Conservation (phyloP, 1,284 basidiomycete genomes). For the Boletus semigastroideus region DNA sequence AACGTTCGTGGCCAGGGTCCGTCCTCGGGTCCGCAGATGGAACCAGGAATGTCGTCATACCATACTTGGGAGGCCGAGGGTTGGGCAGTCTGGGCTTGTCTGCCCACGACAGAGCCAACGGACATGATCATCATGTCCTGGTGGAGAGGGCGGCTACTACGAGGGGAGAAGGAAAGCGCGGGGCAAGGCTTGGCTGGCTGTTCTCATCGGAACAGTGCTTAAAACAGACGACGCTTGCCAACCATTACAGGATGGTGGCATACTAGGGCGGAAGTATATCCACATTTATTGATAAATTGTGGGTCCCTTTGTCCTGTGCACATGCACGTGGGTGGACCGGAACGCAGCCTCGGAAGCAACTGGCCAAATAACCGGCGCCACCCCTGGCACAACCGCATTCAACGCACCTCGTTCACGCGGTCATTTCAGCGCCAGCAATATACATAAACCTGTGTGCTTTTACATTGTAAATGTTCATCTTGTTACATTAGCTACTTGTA, state of each 20-base stretch:
- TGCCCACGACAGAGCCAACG: conserved; percentile 16
- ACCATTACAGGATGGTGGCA: conserved; percentile 21
- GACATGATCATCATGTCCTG: conserved; percentile 23
- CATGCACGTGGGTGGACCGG: conserved; percentile 24
- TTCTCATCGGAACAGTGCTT: conserved; percentile 13
- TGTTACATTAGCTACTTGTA: conserved; percentile 27
- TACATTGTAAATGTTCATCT: conserved; percentile 4
- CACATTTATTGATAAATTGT: conserved; percentile 28
- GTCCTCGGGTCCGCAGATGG: conserved; percentile 56
- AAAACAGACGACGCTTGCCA: conserved; percentile 33
- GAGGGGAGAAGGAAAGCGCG: neutral
- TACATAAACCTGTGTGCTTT: conserved; percentile 13
- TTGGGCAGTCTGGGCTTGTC: conserved; percentile 32
- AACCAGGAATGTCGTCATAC: conserved; percentile 55
- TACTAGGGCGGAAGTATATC: conserved; percentile 20
- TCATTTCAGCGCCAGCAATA: conserved; percentile 20
- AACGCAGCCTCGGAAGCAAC: conserved; percentile 6
- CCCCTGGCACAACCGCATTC: conserved; percentile 12
- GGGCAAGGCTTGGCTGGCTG: conserved; percentile 3
- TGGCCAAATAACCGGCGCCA: conserved; percentile 16
- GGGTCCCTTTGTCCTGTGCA: conserved; percentile 19
- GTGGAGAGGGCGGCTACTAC: neutral
- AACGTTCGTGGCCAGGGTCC: conserved; percentile 62
- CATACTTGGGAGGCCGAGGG: conserved; percentile 39
- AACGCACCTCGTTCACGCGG: conserved; percentile 24